Base-by-base conservation (phyloP, 2,329 filamentous ascomycete genomes). In the Aspergillus vadensis region DNA sequence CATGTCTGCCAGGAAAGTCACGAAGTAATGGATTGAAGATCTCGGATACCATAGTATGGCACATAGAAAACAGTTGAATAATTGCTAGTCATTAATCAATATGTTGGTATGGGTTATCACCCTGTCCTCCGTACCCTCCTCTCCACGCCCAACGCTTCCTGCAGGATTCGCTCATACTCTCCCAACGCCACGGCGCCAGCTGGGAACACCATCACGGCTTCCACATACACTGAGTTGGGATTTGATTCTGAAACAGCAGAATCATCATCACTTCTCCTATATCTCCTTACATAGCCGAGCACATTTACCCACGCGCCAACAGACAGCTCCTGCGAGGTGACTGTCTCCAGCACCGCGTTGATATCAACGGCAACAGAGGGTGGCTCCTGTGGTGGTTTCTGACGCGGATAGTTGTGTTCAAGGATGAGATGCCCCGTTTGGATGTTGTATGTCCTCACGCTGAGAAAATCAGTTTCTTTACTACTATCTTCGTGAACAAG, bases 231-330 rank as follows among this genome's bases (percentile, higher is more conserved):
- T 70, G 27, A 19, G 17, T 5, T 78, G 70, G 27, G 17, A 21
- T 5, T 6, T 21, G 41, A 83, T 75, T 56, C 64, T 12, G 39
- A n/a, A 15, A 12, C 19, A 5, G 12, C 3, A 44, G 12, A 15
- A 36, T 36, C 32, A 36, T 15, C 32, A 36, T 36, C 32, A 15
- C 63, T 15, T 65, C 19, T 54, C 53, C 7, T 30, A n/a, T 10
- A 43, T 44, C 47, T 72, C 36, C 55, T 53, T 61, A 93, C 81
- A 73, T 96, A 96, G 5, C 93, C 94, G 65, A 97, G 85, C 3
- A 97, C 83, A 72, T 97, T 96, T 53, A 97, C 77, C 92, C 93
- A 97, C 61, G 89, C 84, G n/a, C 94, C 94, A 25, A 90, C 79
- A 54, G 87, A 83, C 55, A 90, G 83, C 54, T 90, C 82, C 58